A percentile compares a stretch with the other conserved stretches of the same genome.
Conservation (phyloP, 176 grass and related monocot species). For the Musa schizocarpa region DNA sequence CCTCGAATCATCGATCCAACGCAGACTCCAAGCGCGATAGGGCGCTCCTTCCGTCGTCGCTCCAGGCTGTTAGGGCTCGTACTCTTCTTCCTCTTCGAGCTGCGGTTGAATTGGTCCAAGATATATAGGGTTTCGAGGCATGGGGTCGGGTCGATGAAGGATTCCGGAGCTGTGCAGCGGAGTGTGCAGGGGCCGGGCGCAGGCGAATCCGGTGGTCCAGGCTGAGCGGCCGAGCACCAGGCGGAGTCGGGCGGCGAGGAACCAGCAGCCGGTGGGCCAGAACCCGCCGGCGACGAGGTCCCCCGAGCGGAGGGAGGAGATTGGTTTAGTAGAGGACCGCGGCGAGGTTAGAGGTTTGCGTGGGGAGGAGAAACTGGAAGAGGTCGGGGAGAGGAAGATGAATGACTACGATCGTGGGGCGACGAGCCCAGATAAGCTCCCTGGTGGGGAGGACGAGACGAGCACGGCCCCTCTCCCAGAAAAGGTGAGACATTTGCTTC, state of each 20-base stretch:
- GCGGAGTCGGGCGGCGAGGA: conserved; percentile 15
- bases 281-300: conserved; percentile 2
- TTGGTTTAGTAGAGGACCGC: conserved; percentile 28
- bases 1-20: too few relatives aligned
- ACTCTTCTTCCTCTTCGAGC: neutral
- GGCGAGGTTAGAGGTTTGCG: conserved; percentile 17
- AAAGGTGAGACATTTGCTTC: conserved; percentile 37
- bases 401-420: conserved; percentile 42
- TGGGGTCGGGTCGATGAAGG: conserved; percentile 18
- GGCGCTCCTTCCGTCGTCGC: neutral
- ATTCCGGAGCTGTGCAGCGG: conserved; percentile 24
- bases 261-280: neutral
- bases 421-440: conserved; percentile 48
- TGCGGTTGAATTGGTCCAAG: neutral
- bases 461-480: conserved; percentile 56
- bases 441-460: conserved; percentile 43
- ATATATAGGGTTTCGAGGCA: neutral
- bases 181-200: conserved; percentile 14
- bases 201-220: conserved; percentile 16
- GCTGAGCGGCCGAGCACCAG: neutral
- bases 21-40: neutral
- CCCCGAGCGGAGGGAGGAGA: conserved; percentile 23
- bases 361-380: conserved; percentile 20
- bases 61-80: neutral
- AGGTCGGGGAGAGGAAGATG: conserved; percentile 41